Conservation (phyloP, 306 rosid species). For the Sphenostylis stenocarpa region DNA sequence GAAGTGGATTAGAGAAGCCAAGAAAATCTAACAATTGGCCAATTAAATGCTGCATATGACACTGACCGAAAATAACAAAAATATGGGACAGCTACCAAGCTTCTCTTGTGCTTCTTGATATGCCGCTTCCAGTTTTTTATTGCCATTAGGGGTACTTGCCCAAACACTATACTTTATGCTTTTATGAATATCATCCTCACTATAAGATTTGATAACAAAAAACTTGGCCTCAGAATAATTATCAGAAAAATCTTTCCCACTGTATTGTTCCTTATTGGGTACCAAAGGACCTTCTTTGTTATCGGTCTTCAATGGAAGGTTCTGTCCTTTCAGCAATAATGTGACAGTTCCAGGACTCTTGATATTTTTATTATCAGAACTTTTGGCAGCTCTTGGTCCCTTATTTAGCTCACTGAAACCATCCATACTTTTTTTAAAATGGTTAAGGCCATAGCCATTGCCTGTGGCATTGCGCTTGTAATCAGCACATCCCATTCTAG, state of each 20-base stretch:
- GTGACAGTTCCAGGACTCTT: slow-evolving; percentile 40
- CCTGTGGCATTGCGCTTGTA: slow-evolving; percentile 23
- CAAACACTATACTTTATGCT: slow-evolving; percentile 57
- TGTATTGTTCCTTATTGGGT: slow-evolving; percentile 42
- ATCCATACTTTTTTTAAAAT: slow-evolving; percentile 31
- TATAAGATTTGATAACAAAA: slow-evolving; percentile 56
- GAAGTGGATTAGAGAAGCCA: background rate
- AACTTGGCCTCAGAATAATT: slow-evolving; percentile 44
- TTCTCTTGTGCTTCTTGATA: slow-evolving; percentile 54
- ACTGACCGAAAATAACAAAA: slow-evolving; percentile 56
- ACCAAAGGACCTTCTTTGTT: slow-evolving; percentile 26
- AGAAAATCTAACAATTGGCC: background rate
- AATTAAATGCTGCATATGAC: background rate
- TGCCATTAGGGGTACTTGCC: slow-evolving; percentile 63
- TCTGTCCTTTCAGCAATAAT: slow-evolving; percentile 44
- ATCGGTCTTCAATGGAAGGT: slow-evolving; percentile 38
- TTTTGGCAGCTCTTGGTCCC: slow-evolving; percentile 54
- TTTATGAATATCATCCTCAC: slow-evolving; percentile 62
- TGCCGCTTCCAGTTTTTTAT: slow-evolving; percentile 47
- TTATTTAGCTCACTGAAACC: slow-evolving; percentile 48
- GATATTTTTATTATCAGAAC: slow-evolving; percentile 21
- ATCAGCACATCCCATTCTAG: slow-evolving; percentile 28
- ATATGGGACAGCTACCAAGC: slow-evolving; percentile 47
- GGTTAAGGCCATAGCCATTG: slow-evolving; percentile 9
- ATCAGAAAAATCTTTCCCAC: slow-evolving; percentile 41